Conservation (phyloP, 257 asterid species). For the Echites panduratus region DNA sequence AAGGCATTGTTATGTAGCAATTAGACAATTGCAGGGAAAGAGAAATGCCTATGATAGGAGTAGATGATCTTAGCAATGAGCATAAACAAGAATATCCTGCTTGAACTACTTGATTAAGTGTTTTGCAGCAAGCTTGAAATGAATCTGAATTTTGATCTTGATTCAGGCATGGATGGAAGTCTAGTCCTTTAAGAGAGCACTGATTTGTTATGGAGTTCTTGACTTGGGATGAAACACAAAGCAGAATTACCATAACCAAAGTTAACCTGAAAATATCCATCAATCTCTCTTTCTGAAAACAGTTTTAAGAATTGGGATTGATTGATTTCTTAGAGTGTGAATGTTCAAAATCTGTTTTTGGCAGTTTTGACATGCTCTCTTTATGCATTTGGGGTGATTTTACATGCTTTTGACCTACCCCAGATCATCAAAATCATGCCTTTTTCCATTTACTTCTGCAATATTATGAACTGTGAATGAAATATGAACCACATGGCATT, state of each 20-base stretch:
- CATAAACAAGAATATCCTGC: constrained; percentile 46
- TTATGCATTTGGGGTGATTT: background rate
- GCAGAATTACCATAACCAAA: background rate
- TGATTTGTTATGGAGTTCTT: constrained; percentile 18
- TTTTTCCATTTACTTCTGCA: background rate
- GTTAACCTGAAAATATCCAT: constrained; percentile 5
- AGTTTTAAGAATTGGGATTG: no score
- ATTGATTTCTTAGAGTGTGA: background rate
- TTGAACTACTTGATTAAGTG: constrained; percentile 33
- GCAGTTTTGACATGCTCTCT: background rate
- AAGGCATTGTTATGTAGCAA: constrained; percentile 37
- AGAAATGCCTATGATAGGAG: constrained; percentile 20
- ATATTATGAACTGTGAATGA: background rate
- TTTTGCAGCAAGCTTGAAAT: constrained; percentile 32
- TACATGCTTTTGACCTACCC: constrained; percentile 15
- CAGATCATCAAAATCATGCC: constrained; percentile 1
- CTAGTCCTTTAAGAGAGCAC: constrained; percentile 33
- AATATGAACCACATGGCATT: background rate
- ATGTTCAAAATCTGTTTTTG: background rate
- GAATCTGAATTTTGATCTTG: constrained; percentile 17
- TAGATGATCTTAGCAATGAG: constrained; percentile 23
- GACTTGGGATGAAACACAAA: background rate
- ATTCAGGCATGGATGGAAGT: constrained; percentile 32
- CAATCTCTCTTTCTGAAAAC: no score
- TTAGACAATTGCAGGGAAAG: constrained; percentile 28